Conservation (phyloP, 148 eudicot species). For the Fagopyrum tataricum region DNA sequence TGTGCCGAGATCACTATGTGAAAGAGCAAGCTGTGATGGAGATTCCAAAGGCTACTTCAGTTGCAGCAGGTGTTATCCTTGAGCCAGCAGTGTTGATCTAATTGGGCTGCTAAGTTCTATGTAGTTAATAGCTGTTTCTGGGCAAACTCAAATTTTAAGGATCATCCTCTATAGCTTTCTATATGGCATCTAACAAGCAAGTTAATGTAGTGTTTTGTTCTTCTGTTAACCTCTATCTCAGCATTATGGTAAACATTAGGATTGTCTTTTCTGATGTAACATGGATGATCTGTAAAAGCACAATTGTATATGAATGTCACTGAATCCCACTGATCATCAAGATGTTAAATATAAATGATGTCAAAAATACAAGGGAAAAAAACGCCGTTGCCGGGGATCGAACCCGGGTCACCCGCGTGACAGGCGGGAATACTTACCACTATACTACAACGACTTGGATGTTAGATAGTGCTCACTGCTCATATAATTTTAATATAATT, state of each 20-base stretch:
- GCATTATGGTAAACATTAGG: background rate
- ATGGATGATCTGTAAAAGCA: background rate
- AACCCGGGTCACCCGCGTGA: conserved; percentile 99
- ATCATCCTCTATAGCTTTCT: background rate
- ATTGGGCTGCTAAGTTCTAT: background rate
- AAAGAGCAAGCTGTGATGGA: conserved; percentile 29
- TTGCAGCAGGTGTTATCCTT: background rate
- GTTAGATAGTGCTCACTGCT: background rate
- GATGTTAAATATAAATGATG: background rate
- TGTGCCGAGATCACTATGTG: conserved; percentile 87
- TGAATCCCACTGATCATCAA: background rate
- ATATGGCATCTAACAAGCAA: background rate
- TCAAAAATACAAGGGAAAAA: background rate
- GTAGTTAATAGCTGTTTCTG: background rate
- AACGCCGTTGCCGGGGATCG: conserved; percentile 99
- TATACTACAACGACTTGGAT: conserved; percentile 89
- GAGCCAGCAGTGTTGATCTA: background rate
- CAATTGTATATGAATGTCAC: background rate
- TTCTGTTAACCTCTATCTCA: background rate
- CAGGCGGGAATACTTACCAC: conserved; percentile 99
- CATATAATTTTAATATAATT: too few relatives aligned
- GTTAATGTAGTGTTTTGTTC: background rate
- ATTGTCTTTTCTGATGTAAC: background rate
- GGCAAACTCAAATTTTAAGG: background rate
- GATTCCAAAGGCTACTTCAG: conserved; percentile 1